phyloP scores from a whole-genome alignment of 1,284 basidiomycete genomes.

The Ustilago tritici region DNA sequence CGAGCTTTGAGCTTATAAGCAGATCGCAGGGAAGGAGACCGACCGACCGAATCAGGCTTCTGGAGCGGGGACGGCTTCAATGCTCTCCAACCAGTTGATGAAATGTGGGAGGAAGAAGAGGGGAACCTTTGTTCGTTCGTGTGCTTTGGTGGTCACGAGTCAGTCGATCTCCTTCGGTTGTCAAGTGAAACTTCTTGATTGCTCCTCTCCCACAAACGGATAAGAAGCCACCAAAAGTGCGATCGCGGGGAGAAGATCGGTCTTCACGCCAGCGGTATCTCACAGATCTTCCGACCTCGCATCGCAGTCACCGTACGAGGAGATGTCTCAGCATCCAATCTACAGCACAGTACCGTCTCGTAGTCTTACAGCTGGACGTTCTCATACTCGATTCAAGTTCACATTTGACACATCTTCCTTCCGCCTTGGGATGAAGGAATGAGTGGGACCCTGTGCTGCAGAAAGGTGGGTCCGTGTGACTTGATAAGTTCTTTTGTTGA shows the following conservation, averaged over 20 bases:
- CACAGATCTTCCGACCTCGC: conserved; percentile 6
- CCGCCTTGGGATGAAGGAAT: background rate
- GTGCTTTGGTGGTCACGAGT: conserved; percentile 25
- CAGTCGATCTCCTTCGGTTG: conserved; percentile 22
- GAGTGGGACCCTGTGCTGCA: background rate
- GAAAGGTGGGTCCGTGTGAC: background rate
- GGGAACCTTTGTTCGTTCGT: conserved; percentile 6
- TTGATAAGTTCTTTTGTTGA: background rate
- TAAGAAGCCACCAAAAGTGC: background rate
- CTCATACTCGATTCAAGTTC: background rate
- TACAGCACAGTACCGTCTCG: background rate
- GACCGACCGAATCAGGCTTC: background rate
- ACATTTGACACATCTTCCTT: too few relatives aligned
- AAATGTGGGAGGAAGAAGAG: background rate
- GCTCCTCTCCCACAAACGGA: background rate
- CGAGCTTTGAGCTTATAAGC: background rate
- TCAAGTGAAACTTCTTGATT: conserved; percentile 1
- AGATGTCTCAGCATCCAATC: background rate
- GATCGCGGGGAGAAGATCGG: conserved; percentile 2
- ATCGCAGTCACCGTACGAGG: background rate
- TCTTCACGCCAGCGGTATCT: conserved; percentile 4
- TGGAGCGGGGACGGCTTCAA: background rate
- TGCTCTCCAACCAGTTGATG: background rate
- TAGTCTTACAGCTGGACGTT: background rate
- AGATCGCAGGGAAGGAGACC: background rate